Evolutionary conservation across 257 asterid species (phyloP).

Genomic region (Rauvolfia tetraphylla): DNA sequence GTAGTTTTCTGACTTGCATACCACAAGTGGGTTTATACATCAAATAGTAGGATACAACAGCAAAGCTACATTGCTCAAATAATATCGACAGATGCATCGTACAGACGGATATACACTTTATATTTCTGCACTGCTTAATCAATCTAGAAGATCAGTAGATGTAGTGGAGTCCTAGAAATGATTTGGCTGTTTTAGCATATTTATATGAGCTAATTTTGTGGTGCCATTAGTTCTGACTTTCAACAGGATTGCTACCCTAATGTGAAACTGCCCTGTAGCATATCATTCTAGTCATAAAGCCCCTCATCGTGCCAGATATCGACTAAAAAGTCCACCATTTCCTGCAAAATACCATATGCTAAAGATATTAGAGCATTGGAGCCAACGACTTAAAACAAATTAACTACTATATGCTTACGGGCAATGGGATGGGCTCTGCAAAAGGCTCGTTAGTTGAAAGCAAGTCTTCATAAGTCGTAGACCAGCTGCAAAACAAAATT

Average conservation of each 20-base stretch:
- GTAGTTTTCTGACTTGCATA: neutral
- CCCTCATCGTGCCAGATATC: conserved; percentile 95
- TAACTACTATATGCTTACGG: conserved; percentile 43
- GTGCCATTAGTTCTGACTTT: neutral
- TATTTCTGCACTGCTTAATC: neutral
- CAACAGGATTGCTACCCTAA: conserved; percentile 12
- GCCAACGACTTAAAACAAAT: neutral
- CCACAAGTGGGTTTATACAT: neutral
- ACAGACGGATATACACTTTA: conserved; percentile 5
- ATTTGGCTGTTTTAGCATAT: neutral
- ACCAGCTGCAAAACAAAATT: conserved; percentile 66
- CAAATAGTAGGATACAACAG: conserved; percentile 8
- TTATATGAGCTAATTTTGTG: neutral
- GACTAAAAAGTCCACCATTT: conserved; percentile 89
- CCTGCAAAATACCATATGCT: conserved; percentile 40
- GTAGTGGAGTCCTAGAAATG: neutral
- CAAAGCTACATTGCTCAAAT: neutral
- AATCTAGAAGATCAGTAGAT: neutral
- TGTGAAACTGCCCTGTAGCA: conserved; percentile 13
- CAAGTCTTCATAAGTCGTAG: conserved; percentile 77
- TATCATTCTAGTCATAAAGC: conserved; percentile 51
- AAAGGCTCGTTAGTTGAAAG: conserved; percentile 77
- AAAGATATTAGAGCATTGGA: neutral
- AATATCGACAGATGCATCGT: neutral
- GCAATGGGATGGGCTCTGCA: conserved; percentile 59